Base-by-base conservation (phyloP, 345 rosid genomes). In the Salix viminalis region DNA sequence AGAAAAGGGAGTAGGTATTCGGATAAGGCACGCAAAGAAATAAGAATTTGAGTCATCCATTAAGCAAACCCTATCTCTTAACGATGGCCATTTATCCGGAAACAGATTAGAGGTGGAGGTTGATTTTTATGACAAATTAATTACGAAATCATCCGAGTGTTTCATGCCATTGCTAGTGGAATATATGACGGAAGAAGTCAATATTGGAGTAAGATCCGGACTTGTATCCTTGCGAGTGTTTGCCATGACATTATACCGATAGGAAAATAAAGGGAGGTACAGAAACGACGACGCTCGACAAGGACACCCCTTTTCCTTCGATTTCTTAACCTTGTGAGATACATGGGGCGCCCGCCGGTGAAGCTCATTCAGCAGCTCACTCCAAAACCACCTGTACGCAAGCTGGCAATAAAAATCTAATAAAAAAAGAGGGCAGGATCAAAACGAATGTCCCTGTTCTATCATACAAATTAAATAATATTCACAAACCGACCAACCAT, bases 341-440 rank as follows among this genome's bases (percentile, higher is more conserved):
- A 75, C 85, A 83, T 60, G 80, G 81, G 83, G 80, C 84, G 72
- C 75, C 72, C 37, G 37, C 37, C 37, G 37, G 1, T 36, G 37
- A 6, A 36, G 7, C 37, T 42, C n/a, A n/a, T 74, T 61, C 71
- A 28, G 44, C 30, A 32, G 67, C 69, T 77, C 75, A 85, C 89
- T 79, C 86, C 82, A 85, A 86, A 86, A 83, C 79, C 84, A 81
- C 86, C 34, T 70, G 77, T 71, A 79, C 83, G 83, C 89, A 37
- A 80, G 78, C 86, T 48, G 13, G 65, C 28, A 44, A 24, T 34
- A 60, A 41, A 73, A 13, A 21, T 41, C 11, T 56, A 18, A 42
- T 16, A 26, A 24, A 58, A 65, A 5, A 18, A n/a, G 1, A 26
- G 4, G 42, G 36, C n/a, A 65, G 5, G 68, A 16, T 30, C 39